Base-by-base conservation (phyloP, 83 land plant species). In the Diphasiastrum complanatum region DNA sequence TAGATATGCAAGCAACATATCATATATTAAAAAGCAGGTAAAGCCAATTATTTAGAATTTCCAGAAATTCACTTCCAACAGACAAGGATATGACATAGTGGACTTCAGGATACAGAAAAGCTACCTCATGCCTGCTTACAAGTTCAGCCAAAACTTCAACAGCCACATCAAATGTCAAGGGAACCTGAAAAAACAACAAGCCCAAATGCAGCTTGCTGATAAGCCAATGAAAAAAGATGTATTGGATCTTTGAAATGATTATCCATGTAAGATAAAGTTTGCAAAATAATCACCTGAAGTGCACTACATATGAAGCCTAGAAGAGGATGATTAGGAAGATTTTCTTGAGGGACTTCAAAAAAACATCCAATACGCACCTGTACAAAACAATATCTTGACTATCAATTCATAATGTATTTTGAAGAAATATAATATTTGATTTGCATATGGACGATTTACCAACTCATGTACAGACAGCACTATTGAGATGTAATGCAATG, bases 361-460 rank as follows among this genome's bases (percentile, higher is more conserved):
- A 93, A 93, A 75, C 98, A 93, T n/a, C 95, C 98, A 62, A 72
- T 85, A 22, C 98, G 91, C 28, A 88, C 98, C 98, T 88, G 71
- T 20, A 47, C 29, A 62, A n/a, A n/a, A n/a, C n/a, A n/a, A n/a
- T n/a, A n/a, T n/a, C n/a, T n/a, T n/a, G n/a, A n/a, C n/a, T n/a
- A n/a, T n/a, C n/a, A n/a, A n/a, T n/a, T n/a, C n/a, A n/a, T n/a
- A n/a, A n/a, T n/a, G n/a, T n/a, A n/a, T n/a, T n/a, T n/a, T n/a
- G n/a, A n/a, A n/a, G n/a, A n/a, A n/a, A n/a, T n/a, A n/a, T n/a
- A n/a, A n/a, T n/a, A n/a, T n/a, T n/a, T n/a, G n/a, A n/a, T n/a
- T n/a, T n/a, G n/a, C n/a, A n/a, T n/a, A n/a, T n/a, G n/a, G n/a
- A n/a, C n/a, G n/a, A n/a, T n/a, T n/a, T n/a, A n/a, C n/a, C n/a